These are phyloP conservation scores for Calocybe gangraenosa DNA, from an alignment of 768 basidiomycete species.

Conservation along the genomic window DNA sequence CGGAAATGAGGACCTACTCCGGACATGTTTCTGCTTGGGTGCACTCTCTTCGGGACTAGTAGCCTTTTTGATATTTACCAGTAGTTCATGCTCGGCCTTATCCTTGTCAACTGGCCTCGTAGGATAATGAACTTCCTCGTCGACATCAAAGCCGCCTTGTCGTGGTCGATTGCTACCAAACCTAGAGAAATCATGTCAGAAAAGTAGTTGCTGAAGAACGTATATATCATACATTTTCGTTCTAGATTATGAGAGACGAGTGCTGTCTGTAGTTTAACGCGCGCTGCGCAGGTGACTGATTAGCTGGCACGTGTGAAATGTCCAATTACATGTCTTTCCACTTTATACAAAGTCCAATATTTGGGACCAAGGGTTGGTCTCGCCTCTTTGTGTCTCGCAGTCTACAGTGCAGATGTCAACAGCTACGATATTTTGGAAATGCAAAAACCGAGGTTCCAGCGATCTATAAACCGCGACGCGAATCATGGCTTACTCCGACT, in stretches of 20 bases:
- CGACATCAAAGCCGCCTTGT: slow-evolving; percentile 56
- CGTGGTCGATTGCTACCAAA: slow-evolving; percentile 34
- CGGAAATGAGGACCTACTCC: slow-evolving; percentile 59
- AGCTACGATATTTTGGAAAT: slow-evolving; percentile 6
- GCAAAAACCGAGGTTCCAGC: slow-evolving; percentile 32
- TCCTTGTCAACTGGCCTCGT: slow-evolving; percentile 98
- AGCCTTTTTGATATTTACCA: slow-evolving; percentile 97
- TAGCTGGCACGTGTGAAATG: slow-evolving; percentile 14
- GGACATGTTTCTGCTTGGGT: slow-evolving; percentile 98
- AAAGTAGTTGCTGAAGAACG: neutral
- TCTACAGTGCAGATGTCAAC: slow-evolving; percentile 6
- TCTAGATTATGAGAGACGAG: slow-evolving; percentile 2
- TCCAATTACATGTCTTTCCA: slow-evolving; percentile 12
- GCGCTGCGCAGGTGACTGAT: slow-evolving; percentile 1
- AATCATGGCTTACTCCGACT: slow-evolving; percentile 64
- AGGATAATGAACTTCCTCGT: slow-evolving; percentile 88
- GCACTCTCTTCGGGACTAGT: slow-evolving; percentile 93
- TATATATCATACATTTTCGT: slow-evolving; percentile 12
- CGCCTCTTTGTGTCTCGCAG: neutral
- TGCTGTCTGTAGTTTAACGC: neutral
- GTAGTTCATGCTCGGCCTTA: slow-evolving; percentile 92
- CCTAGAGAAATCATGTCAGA: slow-evolving; percentile 23
- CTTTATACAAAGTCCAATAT: slow-evolving; percentile 7
- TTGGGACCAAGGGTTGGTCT: neutral
- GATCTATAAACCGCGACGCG: slow-evolving; percentile 53